Base-by-base conservation (phyloP, 352 stramenopile species). In the Globisporangium solare region DNA sequence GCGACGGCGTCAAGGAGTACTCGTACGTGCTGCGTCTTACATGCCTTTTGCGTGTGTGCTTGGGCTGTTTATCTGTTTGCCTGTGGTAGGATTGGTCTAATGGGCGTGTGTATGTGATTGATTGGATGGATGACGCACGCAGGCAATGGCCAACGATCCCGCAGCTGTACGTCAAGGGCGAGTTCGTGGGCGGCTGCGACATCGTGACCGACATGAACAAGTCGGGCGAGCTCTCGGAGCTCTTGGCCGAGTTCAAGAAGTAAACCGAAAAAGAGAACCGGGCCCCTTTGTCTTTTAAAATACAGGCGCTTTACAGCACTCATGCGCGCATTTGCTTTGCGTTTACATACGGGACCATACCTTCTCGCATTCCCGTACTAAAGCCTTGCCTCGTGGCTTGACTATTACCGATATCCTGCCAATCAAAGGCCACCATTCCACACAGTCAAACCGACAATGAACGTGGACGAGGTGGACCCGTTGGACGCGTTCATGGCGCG, bases 121-220 rank as follows among this genome's bases (percentile, higher is more conserved):
- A 45, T 8, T 66, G 27, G 14, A 48, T 14, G 50, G 31, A n/a
- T n/a, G n/a, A n/a, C n/a, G n/a, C 68, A 12, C 70, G 58, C 32
- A 96, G 87, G 65, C 71, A 95, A 89, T 98, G 92, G 94, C 95
- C 94, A 17, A 98, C 93, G 51, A 98, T 98, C 73, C 96, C 95
- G 52, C 97, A 99, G 79, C 77, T 99, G 14, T 99, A 99, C 75
- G 96, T 99, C 31, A 97, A 98, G 57, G 97, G 97, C 56, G 97
- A 99, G 73, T 99, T 99, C 68, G 82, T 99, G 54, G 97, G 97
- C 37, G 97, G 97, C 53, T 99, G 96, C 76, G 97, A 99, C 82
- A 99, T 99, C 76, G 74, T 99, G 60, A 96, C 80, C 52, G 83
- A 98, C 67, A 89, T 98, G 86, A 90, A 87, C 81, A 88, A 97